A percentile compares a stretch with the other conserved stretches of the same genome.
phyloP scores from a whole-genome alignment of 176 grass and related monocot genomes.

The Aegilops umbellulata region DNA sequence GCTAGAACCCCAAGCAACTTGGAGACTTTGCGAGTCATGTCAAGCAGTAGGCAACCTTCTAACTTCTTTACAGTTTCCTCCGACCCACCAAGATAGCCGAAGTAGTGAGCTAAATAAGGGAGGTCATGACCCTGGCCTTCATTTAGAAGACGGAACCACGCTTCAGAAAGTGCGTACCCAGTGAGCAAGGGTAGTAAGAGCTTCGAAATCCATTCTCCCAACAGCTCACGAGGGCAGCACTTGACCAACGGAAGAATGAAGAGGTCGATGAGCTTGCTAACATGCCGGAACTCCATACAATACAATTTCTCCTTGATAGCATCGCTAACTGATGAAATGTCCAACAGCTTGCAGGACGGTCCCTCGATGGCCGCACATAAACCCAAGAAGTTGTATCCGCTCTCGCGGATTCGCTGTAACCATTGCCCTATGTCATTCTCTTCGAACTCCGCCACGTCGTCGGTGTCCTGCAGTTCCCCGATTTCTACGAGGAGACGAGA shows the following conservation, averaged over 20 bases:
- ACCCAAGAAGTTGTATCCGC: conserved; percentile 51
- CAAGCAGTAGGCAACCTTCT: not conserved
- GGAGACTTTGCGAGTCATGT: conserved; percentile 57
- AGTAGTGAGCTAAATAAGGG: not conserved
- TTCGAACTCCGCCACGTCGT: conserved; percentile 29
- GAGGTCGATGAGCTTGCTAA: conserved; percentile 51
- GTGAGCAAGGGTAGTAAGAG: conserved; percentile 46
- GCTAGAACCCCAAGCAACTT: conserved; percentile 43
- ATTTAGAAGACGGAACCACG: conserved; percentile 48
- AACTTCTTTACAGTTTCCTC: conserved; percentile 30
- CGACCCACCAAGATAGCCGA: conserved; percentile 52
- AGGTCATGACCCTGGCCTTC: conserved; percentile 4
- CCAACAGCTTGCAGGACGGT: conserved; percentile 34
- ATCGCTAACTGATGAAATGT: conserved; percentile 33
- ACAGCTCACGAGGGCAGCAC: conserved; percentile 40
- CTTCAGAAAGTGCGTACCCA: conserved; percentile 36
- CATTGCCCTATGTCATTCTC: conserved; percentile 14
- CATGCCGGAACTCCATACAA: conserved; percentile 64
- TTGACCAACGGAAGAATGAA: conserved; percentile 48
- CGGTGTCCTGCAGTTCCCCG: conserved; percentile 17
- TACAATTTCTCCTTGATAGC: conserved; percentile 50
- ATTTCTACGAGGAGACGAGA: conserved; percentile 38
- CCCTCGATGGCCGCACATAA: conserved; percentile 48
- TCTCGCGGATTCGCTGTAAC: too few relatives aligned
- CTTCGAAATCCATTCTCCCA: conserved; percentile 40